These are phyloP conservation scores for Septoria petroselini DNA, from an alignment of 2,329 filamentous ascomycete genomes.

Conservation along the genomic window DNA sequence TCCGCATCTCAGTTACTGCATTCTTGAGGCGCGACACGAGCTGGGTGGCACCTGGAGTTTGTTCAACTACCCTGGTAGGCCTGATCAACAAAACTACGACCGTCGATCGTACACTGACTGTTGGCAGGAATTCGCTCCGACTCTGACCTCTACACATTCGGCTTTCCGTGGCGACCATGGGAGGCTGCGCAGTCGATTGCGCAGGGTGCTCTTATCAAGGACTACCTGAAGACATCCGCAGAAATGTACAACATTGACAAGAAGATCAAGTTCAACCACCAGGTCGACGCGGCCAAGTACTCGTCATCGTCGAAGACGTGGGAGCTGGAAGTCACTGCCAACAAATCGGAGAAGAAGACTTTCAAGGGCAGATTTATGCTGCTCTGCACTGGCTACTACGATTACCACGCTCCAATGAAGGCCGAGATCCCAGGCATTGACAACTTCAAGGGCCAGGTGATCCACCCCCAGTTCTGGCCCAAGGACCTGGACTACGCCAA, in stretches of 20 bases:
- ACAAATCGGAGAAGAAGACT: conserved; percentile 38
- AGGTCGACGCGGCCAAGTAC: conserved; percentile 44
- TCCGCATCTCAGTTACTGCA: conserved; percentile 57
- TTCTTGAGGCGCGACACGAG: conserved; percentile 64
- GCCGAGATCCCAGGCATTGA: conserved; percentile 64
- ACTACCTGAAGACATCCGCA: conserved; percentile 47
- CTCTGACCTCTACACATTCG: conserved; percentile 51
- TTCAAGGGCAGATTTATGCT: conserved; percentile 52
- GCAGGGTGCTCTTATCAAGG: conserved; percentile 44
- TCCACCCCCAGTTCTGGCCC: conserved; percentile 77
- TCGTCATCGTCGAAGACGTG: conserved; percentile 50
- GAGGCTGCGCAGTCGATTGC: conserved; percentile 48
- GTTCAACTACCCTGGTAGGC: conserved; percentile 62
- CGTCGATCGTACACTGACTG: not conserved
- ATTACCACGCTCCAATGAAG: conserved; percentile 62
- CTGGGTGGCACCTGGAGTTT: conserved; percentile 78
- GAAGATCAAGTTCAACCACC: conserved; percentile 46
- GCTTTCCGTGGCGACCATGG: conserved; percentile 70
- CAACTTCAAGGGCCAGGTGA: conserved; percentile 59
- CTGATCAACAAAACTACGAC: not conserved
- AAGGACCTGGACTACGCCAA: conserved; percentile 61
- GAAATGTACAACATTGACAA: conserved; percentile 46
- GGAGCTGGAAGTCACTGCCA: conserved; percentile 41
- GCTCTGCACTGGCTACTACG: conserved; percentile 68
- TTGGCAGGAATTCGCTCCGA: conserved; percentile 53